These are phyloP conservation scores for Suillus lakei DNA, from an alignment of 768 basidiomycete species.

Conservation along the genomic window DNA sequence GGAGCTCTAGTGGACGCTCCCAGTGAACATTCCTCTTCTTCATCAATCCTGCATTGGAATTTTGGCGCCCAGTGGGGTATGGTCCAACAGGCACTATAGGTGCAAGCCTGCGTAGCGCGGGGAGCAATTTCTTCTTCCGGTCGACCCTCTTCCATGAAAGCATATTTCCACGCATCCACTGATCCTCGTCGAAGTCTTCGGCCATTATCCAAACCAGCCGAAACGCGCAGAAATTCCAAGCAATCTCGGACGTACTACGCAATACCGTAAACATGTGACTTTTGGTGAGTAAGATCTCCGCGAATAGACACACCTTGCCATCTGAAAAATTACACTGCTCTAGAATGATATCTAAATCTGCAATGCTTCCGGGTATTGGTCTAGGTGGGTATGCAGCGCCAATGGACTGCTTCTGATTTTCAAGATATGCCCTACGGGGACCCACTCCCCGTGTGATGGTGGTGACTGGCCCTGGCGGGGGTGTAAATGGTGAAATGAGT, in stretches of 20 bases:
- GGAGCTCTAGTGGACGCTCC: slow-evolving; percentile 60
- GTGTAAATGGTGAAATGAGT: slow-evolving; percentile 55
- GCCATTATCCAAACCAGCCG: slow-evolving; percentile 82
- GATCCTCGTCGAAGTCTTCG: slow-evolving; percentile 73
- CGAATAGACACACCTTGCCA: slow-evolving; percentile 57
- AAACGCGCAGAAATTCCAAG: slow-evolving; percentile 84
- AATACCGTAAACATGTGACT: slow-evolving; percentile 6
- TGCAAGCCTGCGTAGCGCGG: slow-evolving; percentile 11
- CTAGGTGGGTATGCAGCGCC: slow-evolving; percentile 82
- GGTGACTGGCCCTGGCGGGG: slow-evolving; percentile 45
- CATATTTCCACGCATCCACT: slow-evolving; percentile 79
- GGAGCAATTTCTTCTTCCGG: slow-evolving; percentile 22
- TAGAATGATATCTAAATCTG: slow-evolving; percentile 88
- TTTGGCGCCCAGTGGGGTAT: slow-evolving; percentile 36
- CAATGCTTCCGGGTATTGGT: slow-evolving; percentile 79
- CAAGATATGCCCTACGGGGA: slow-evolving; percentile 75
- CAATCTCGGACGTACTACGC: slow-evolving; percentile 93
- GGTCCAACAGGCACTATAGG: slow-evolving; percentile 26
- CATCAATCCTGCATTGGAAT: slow-evolving; percentile 57
- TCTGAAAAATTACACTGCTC: slow-evolving; percentile 83
- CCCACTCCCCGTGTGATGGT: slow-evolving; percentile 66
- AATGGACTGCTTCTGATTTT: slow-evolving; percentile 61
- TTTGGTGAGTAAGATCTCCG: background rate
- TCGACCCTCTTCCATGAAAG: slow-evolving; percentile 61
- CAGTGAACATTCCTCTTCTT: slow-evolving; percentile 63